Conservation (phyloP, 306 rosid species). For the Cucurbita moschata region DNA sequence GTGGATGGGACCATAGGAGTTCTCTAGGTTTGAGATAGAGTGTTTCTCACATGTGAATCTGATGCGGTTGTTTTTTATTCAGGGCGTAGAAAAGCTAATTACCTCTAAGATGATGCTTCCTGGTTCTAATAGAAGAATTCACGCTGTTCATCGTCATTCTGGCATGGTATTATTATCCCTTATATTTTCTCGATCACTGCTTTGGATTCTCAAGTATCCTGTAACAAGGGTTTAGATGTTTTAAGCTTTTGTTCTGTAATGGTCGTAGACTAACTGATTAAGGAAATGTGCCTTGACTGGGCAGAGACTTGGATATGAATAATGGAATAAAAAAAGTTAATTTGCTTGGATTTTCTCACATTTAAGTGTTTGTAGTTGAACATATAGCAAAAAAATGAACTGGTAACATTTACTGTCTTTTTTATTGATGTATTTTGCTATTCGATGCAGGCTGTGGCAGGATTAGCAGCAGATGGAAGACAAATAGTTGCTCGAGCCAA, state of each 20-base stretch:
- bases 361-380: background rate
- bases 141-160: conserved; percentile 79
- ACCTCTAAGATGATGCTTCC: conserved; percentile 97
- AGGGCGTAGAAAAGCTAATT: conserved; percentile 94
- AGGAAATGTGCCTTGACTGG: background rate
- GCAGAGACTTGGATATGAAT: background rate
- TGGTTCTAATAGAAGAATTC: conserved; percentile 93
- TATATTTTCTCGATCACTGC: background rate
- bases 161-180: conserved; percentile 55
- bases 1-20: background rate
- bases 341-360: background rate
- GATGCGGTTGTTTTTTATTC: conserved; percentile 12
- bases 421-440: background rate
- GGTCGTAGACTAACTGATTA: background rate
- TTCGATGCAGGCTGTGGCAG: conserved; percentile 63
- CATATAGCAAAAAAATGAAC: background rate
- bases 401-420: background rate
- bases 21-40: background rate
- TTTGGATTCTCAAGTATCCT: background rate
- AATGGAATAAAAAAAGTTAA: background rate
- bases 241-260: background rate
- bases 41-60: background rate
- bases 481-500: conserved; percentile 52
- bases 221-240: background rate
- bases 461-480: conserved; percentile 54